phyloP scores from a whole-genome alignment of 768 basidiomycete genomes.

The Suillus paluster region DNA sequence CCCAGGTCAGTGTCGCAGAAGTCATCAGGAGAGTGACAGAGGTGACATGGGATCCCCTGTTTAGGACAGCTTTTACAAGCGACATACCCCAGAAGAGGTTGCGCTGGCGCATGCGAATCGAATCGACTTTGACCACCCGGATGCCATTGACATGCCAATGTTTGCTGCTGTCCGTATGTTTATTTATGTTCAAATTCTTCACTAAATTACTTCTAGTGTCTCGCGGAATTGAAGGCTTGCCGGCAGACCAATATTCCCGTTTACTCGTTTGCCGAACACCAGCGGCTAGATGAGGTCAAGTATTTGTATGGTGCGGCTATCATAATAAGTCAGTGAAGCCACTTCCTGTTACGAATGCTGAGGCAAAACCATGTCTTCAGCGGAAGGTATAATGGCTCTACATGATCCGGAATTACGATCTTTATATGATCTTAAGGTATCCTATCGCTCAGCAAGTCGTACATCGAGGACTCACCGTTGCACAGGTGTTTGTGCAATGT shows the following conservation, averaged over 20 bases:
- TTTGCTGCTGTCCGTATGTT: slow-evolving; percentile 69
- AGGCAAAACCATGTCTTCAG: slow-evolving; percentile 34
- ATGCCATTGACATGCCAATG: slow-evolving; percentile 88
- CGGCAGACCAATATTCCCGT: slow-evolving; percentile 88
- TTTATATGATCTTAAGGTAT: slow-evolving; percentile 90
- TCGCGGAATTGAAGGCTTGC: slow-evolving; percentile 84
- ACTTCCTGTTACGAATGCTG: neutral
- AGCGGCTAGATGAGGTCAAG: slow-evolving; percentile 75
- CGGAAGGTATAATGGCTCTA: slow-evolving; percentile 92
- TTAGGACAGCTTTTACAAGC: slow-evolving; percentile 94
- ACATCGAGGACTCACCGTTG: neutral
- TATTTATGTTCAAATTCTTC: neutral
- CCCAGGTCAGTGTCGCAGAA: slow-evolving; percentile 57
- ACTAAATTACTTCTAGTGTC: slow-evolving; percentile 54
- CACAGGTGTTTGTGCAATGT: slow-evolving; percentile 85
- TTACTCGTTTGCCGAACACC: slow-evolving; percentile 93
- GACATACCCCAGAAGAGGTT: slow-evolving; percentile 78
- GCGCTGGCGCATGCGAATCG: slow-evolving; percentile 80
- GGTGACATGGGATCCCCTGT: neutral
- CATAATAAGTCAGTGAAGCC: slow-evolving; percentile 67
- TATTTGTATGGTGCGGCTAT: slow-evolving; percentile 94
- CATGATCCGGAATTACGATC: slow-evolving; percentile 78
- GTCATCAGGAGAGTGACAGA: neutral
- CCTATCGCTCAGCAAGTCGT: slow-evolving; percentile 10
- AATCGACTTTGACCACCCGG: slow-evolving; percentile 90